Percentiles rank a stretch among this genome's conserved stretches.
phyloP scores from a whole-genome alignment of 805 yeast species.

The Zygosaccharomyces siamensis region DNA sequence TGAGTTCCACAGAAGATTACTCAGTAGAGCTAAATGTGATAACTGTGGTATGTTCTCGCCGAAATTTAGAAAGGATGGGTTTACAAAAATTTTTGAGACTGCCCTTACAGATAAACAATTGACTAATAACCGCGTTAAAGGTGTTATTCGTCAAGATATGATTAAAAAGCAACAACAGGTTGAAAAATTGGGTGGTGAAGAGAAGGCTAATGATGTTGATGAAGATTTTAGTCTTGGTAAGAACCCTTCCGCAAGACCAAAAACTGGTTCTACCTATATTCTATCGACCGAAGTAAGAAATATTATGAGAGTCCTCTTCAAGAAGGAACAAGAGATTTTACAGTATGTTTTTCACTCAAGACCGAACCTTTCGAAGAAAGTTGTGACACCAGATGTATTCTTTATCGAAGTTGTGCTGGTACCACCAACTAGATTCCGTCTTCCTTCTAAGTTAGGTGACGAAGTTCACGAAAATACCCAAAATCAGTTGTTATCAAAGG shows the following conservation, averaged over 20 bases:
- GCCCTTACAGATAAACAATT: slow-evolving; percentile 78
- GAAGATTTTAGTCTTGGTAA: slow-evolving; percentile 35
- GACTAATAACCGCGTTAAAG: slow-evolving; percentile 77
- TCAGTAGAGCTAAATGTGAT: slow-evolving; percentile 83
- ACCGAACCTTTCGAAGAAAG: slow-evolving; percentile 48
- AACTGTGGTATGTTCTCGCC: slow-evolving; percentile 97
- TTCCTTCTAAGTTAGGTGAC: slow-evolving; percentile 96
- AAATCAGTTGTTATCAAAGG: slow-evolving; percentile 78
- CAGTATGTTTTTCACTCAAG: slow-evolving; percentile 76
- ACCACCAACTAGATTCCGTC: slow-evolving; percentile 94
- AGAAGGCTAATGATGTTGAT: slow-evolving; percentile 26
- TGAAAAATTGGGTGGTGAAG: slow-evolving; percentile 28
- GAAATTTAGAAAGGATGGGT: slow-evolving; percentile 90
- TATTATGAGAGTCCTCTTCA: slow-evolving; percentile 69
- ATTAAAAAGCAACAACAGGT: slow-evolving; percentile 40
- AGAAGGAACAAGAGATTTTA: slow-evolving; percentile 62
- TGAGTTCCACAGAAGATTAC: slow-evolving; percentile 67
- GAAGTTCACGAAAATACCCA: slow-evolving; percentile 92
- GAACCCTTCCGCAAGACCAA: slow-evolving; percentile 52
- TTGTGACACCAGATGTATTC: slow-evolving; percentile 70
- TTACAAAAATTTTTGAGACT: slow-evolving; percentile 84
- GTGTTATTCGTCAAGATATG: slow-evolving; percentile 68
- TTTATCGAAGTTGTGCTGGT: slow-evolving; percentile 85
- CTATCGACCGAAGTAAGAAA: slow-evolving; percentile 83
- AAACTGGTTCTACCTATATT: slow-evolving; percentile 76